Evolutionary conservation across 2,329 filamentous ascomycete species (phyloP), one percentile per base, ranked within the genome.

Genomic region (Trichoderma gracile): DNA sequence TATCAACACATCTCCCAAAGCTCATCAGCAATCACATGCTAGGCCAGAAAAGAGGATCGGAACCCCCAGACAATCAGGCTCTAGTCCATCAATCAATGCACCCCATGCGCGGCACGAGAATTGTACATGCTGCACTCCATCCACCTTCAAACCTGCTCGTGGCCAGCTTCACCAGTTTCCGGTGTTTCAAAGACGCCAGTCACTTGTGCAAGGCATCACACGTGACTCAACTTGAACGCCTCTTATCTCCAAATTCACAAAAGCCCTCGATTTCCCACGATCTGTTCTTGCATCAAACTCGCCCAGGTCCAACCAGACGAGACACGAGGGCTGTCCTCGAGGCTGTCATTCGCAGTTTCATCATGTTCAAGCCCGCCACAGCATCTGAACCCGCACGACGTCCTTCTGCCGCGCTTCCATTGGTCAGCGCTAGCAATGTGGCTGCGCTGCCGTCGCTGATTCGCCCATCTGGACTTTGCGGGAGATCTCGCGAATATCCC

Each of bases 341-440:
- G 54, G 46, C 56, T 8, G 61, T 40, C 15, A 57, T 62, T 65
- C 64, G 58, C 38, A 52, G 63, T 40, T 30, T 42, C 25, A 38
- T 38, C 33, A 38, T 10, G 17, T 46, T 21, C 15, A 30, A 30
- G 5, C 15, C 33, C 59, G 14, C 17, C 52, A 50, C 42, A 30
- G 17, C 8, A 21, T 10, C 10, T 6, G n/a, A 6, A 10, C 12
- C 14, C 33, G 33, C 33, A 38, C 33, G 8, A 33, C 33, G 12
- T 38, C 33, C 12, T 14, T 38, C 33, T 10, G 46, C n/a, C 8
- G 47, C 21, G 33, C 43, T 63, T 55, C 52, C 38, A 66, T 66
- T 69, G 63, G 67, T 63, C 21, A 46, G 45, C 45, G 47, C 30
- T 40, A 54, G 60, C 47, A 70, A 70, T 70, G 69, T 70, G 69